Evolutionary conservation across 805 yeast species (phyloP).

Genomic region (Suhomyces prunicola): DNA sequence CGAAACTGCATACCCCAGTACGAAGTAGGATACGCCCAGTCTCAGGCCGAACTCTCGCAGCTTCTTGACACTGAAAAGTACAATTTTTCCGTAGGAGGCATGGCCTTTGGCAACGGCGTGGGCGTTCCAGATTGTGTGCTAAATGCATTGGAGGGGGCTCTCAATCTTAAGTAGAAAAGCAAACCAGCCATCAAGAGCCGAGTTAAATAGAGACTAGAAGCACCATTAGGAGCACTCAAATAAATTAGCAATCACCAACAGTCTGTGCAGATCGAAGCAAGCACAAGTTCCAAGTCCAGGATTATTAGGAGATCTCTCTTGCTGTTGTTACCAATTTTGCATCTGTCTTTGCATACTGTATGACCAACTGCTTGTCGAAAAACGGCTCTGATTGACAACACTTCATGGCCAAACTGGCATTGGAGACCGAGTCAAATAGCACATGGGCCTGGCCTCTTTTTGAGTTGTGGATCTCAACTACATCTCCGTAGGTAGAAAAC

Average conservation of each 20-base stretch:
- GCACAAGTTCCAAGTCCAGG: too few relatives aligned
- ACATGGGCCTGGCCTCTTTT: conserved; percentile 70
- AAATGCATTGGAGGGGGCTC: conserved; percentile 59
- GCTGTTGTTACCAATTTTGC: conserved; percentile 20
- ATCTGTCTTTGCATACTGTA: conserved; percentile 37
- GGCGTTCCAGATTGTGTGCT: conserved; percentile 88
- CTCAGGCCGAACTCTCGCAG: conserved; percentile 31
- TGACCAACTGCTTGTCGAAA: conserved; percentile 49
- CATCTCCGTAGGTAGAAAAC: conserved; percentile 64
- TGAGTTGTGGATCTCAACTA: conserved; percentile 48
- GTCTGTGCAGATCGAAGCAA: too few relatives aligned
- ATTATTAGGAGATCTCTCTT: background rate
- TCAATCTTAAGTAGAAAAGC: background rate
- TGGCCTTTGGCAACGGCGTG: conserved; percentile 70
- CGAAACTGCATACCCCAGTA: conserved; percentile 74
- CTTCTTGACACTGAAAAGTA: conserved; percentile 24
- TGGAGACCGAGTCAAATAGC: conserved; percentile 44
- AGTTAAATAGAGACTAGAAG: too few relatives aligned
- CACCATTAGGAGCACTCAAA: too few relatives aligned
- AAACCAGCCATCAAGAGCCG: too few relatives aligned
- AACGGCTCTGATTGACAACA: conserved; percentile 46
- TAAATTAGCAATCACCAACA: too few relatives aligned
- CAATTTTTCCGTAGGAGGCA: conserved; percentile 68
- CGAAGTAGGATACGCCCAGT: conserved; percentile 60
- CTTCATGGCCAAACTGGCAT: conserved; percentile 51